phyloP scores from a whole-genome alignment of 2,329 filamentous ascomycete species.

The Bipolaris bicolor region DNA sequence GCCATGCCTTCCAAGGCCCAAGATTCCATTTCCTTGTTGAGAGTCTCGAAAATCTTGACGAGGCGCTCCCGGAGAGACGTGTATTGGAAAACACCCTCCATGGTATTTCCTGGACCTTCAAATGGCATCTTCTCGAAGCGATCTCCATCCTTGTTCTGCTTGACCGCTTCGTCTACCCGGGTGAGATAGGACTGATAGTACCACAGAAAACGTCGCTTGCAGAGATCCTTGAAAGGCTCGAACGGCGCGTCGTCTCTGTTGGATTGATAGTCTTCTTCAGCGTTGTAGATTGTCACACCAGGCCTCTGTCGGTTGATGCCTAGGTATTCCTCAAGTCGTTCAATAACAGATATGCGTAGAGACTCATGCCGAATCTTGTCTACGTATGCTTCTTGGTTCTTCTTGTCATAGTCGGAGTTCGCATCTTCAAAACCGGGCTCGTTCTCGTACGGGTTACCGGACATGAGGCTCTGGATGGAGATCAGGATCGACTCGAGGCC shows the following conservation, averaged over 20 bases:
- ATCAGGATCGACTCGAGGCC: constrained; percentile 92
- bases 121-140: constrained; percentile 86
- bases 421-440: constrained; percentile 90
- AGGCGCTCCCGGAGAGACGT: constrained; percentile 73
- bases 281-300: constrained; percentile 55
- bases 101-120: constrained; percentile 75
- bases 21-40: constrained; percentile 72
- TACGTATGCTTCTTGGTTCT: constrained; percentile 75
- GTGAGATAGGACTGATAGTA: constrained; percentile 88
- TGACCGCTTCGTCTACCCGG: constrained; percentile 68
- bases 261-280: constrained; percentile 57
- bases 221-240: constrained; percentile 87
- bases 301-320: constrained; percentile 59
- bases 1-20: constrained; percentile 75
- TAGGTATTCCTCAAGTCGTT: constrained; percentile 81
- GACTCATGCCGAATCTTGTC: constrained; percentile 94
- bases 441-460: constrained; percentile 90
- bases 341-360: constrained; percentile 82
- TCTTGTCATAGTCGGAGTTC: constrained; percentile 71
- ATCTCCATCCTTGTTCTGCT: constrained; percentile 67
- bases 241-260: constrained; percentile 65
- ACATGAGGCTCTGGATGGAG: constrained; percentile 97
- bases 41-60: constrained; percentile 67
- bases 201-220: constrained; percentile 93
- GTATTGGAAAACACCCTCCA: constrained; percentile 89